Evolutionary conservation across 179 eudicot genomes (phyloP).

Genomic region (Pouteria campechiana): DNA sequence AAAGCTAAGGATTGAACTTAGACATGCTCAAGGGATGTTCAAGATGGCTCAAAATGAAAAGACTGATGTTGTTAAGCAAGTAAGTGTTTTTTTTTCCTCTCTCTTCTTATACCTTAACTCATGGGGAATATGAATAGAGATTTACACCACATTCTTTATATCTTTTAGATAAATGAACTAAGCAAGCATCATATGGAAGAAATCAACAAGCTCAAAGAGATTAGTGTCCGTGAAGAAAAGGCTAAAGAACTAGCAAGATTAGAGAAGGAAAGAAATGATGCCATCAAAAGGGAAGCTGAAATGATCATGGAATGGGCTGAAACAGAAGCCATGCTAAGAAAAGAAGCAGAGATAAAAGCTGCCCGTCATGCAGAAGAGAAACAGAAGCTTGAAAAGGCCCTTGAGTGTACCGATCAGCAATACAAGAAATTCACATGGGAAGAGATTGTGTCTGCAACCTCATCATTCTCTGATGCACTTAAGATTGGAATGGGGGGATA

Average conservation of each 20-base stretch:
- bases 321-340: conserved; percentile 52
- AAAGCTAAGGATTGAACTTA: conserved; percentile 68
- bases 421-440: conserved; percentile 71
- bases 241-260: conserved; percentile 51
- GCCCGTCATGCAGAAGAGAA: conserved; percentile 49
- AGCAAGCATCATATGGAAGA: conserved; percentile 47
- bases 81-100: conserved; percentile 9
- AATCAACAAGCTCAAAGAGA: conserved; percentile 41
- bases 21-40: conserved; percentile 70
- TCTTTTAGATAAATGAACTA: conserved; percentile 52
- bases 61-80: conserved; percentile 66
- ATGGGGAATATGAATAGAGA: not conserved
- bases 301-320: conserved; percentile 37
- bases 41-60: conserved; percentile 71
- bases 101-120: not conserved
- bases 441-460: conserved; percentile 62
- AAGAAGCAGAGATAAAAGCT: conserved; percentile 56
- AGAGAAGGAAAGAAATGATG: conserved; percentile 51
- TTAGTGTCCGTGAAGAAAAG: conserved; percentile 43
- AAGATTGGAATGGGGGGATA: conserved; percentile 72
- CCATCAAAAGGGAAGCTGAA: conserved; percentile 52
- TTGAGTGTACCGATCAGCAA: conserved; percentile 25
- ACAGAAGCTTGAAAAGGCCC: conserved; percentile 53
- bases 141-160: conserved; percentile 3
- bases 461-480: conserved; percentile 46